Conservation (phyloP, 768 basidiomycete species). For the Lactifluus hygrophoroides region DNA sequence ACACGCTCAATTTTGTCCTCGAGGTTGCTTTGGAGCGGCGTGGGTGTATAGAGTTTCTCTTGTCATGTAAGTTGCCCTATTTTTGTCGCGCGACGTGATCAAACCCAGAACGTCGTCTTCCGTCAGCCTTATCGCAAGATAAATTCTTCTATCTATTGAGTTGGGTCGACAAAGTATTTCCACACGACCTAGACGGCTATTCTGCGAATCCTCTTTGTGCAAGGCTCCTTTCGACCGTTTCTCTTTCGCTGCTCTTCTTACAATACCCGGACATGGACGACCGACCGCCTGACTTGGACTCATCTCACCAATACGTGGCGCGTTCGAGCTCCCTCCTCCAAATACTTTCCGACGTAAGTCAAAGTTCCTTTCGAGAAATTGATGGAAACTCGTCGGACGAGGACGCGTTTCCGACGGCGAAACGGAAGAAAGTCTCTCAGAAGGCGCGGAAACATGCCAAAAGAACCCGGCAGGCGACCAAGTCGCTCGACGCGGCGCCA, state of each 20-base stretch:
- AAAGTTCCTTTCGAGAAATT: background rate
- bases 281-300: background rate
- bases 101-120: background rate
- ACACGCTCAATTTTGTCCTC: constrained; percentile 2
- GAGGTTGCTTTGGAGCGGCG: constrained; percentile 3
- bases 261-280: background rate
- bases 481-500: constrained; percentile 23
- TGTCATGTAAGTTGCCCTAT: constrained; percentile 6
- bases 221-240: constrained; percentile 5
- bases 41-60: constrained; percentile 10
- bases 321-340: constrained; percentile 1
- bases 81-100: background rate
- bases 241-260: constrained; percentile 6
- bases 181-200: background rate
- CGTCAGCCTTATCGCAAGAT: constrained; percentile 7
- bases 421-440: constrained; percentile 24
- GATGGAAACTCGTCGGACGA: background rate
- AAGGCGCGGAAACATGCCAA: constrained; percentile 25
- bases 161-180: constrained; percentile 8
- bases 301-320: constrained; percentile 2
- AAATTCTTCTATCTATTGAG: constrained; percentile 2
- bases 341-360: background rate
- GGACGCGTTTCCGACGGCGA: background rate
- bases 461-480: constrained; percentile 7
- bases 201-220: background rate